Base-by-base conservation (phyloP, 768 basidiomycete genomes). In the Tricholomella constricta region DNA sequence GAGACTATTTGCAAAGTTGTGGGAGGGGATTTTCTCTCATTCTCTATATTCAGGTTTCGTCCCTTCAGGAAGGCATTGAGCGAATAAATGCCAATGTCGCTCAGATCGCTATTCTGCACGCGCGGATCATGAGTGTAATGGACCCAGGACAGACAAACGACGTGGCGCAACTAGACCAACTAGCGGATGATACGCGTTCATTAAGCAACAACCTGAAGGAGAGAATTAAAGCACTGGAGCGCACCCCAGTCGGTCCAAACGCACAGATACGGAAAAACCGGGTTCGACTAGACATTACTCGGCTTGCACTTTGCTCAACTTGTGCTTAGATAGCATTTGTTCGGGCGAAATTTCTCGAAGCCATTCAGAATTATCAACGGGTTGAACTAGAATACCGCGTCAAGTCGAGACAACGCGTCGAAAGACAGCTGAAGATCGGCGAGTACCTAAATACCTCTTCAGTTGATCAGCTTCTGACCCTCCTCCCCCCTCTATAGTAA, bases 371-470 rank as follows among this genome's bases (percentile, higher is more conserved):
- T 52, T 92, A 89, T 67, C 91, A 90, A 66, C 76, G 74, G 25
- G 83, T 89, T 22, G 91, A 92, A 67, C 84, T 84, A 56, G 84
- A 88, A 57, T 82, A 81, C 64, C 79, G 86, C 17, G 70, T 76
- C 46, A 84, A 80, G 64, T 80, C 84, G 62, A 84, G 77, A 64
- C 80, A 85, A 60, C 78, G 87, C 42, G 77, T 88, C 49, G 88
- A 85, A 68, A 77, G 89, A 38, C 88, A 94, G 68, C 79, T 89
- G 65, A 84, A 79, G 64, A 93, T 94, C 50, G 89, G 88, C 86
- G 54, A 48, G 72, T 62, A 20, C 17, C 2, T 15, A 9, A 12
- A 25, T 23, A 12, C 25, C 6, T 19, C 36, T 14, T 32, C n/a
- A 25, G 11, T 37, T 37, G n/a, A 27, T 25, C 22, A 31, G 25